Evolutionary conservation across 331 rosid species (phyloP).

Genomic region (Quercus tomentella): DNA sequence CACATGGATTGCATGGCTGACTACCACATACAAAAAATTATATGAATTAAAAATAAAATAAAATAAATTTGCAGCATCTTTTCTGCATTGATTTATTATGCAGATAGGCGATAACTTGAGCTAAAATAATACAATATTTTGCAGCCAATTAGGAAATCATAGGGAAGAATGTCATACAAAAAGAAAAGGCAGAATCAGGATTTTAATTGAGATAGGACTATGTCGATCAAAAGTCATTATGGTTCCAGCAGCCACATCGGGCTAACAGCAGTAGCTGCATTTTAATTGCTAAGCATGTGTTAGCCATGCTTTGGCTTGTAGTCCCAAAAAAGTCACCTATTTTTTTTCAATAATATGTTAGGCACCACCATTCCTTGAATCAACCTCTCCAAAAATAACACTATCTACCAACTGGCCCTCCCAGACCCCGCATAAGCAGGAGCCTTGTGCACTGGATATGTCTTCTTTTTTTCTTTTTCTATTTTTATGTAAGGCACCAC

Average conservation of each 20-base stretch:
- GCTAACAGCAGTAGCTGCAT: background rate
- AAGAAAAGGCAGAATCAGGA: background rate
- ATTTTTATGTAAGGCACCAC: background rate
- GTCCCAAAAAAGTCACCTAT: background rate
- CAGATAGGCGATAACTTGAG: background rate
- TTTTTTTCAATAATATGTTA: background rate
- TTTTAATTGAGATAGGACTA: background rate
- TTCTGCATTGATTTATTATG: background rate
- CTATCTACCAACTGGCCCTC: too few relatives aligned
- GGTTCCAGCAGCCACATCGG: background rate
- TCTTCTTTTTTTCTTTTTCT: too few relatives aligned
- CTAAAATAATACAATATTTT: background rate
- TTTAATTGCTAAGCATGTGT: background rate
- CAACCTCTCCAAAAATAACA: too few relatives aligned
- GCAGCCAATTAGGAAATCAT: background rate
- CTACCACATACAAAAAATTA: background rate
- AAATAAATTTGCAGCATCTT: background rate
- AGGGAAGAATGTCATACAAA: background rate
- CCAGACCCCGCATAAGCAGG: too few relatives aligned
- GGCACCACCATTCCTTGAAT: too few relatives aligned
- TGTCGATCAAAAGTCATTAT: background rate
- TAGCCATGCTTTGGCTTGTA: background rate
- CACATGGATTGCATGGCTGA: background rate
- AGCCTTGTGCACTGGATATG: too few relatives aligned
- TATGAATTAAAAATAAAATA: background rate